Evolutionary conservation across 2,329 filamentous ascomycete species (phyloP).

Genomic region (Stachybotrys chlorohalonatus): DNA sequence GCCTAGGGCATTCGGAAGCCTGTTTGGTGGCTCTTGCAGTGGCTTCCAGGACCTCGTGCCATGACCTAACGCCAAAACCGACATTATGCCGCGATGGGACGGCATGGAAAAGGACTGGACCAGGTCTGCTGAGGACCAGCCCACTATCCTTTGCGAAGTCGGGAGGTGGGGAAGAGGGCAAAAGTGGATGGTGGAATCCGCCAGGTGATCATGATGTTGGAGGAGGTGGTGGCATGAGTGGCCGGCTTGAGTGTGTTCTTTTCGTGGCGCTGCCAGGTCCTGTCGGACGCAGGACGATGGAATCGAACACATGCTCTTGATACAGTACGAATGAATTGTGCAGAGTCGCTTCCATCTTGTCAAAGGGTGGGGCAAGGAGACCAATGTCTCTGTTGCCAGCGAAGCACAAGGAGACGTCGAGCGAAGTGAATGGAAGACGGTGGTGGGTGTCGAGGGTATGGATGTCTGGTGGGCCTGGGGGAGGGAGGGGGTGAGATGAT

Average conservation of each 20-base stretch:
- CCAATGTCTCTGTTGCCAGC: background rate
- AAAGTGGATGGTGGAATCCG: background rate
- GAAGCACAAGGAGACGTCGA: background rate
- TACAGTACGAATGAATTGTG: background rate
- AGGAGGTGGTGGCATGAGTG: background rate
- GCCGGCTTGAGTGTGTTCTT: no score
- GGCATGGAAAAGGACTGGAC: background rate
- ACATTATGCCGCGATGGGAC: background rate
- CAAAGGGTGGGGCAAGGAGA: background rate
- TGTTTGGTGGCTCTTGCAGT: background rate
- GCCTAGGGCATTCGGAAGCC: background rate
- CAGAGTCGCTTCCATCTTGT: background rate
- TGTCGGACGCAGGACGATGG: no score
- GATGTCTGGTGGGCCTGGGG: background rate
- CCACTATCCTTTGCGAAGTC: background rate
- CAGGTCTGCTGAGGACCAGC: background rate
- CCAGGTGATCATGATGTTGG: background rate
- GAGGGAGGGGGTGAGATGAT: background rate
- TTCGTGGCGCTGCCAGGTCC: no score
- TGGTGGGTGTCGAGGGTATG: background rate
- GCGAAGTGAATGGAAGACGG: background rate
- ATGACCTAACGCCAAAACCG: background rate
- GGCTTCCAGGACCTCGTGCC: background rate
- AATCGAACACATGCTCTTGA: no score
- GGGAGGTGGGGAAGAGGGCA: background rate